Base-by-base conservation (phyloP, 75 land plant genomes). In the Larix kaempferi region DNA sequence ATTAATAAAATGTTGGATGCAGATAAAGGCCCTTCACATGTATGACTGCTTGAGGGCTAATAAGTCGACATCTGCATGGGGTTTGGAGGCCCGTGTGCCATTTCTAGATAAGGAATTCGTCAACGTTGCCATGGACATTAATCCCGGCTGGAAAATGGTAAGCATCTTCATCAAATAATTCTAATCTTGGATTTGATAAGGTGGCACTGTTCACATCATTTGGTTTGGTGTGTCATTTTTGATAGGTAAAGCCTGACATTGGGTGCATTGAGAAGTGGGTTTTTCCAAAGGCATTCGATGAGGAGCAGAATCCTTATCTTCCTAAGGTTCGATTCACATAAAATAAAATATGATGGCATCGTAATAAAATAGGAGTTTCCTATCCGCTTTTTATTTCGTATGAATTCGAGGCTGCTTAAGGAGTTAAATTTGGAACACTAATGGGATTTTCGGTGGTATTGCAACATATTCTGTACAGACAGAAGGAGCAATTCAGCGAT, bases 31-130 rank as follows among this genome's bases (percentile, higher is more conserved):
- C 55, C 92, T 97, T 59, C 89, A 97, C 79, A 83, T 93, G 58
- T 97, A 92, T 81, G 99, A 97, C 56, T 98, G 99, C 80, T 79
- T 94, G 88, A 88, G 99, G 52, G 99, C 99, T 8, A 98, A 98
- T 80, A 98, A 98, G 82, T 82, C 99, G 17, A 95, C 99, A 57
- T 95, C 99, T 23, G 99, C 99, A 56, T 98, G 98, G 98, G 99
- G 99, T 49, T 54, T 98, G 77, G 99, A 98, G 79, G 99, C 94
- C 58, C 95, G 99, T n/a, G 99, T 98, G 5, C 99, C 99, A 16
- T 98, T 98, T 71, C 75, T 98, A 52, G 99, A 98, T 79, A 95
- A 98, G 84, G 94, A 95, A 35, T 98, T 98, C 71, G 85, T 98
- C 57, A 81, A 87, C 15, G 61, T 90, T 61, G 98, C 99, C 23